Conservation (phyloP, 495 filamentous ascomycete species). For the Penicillium cataractarum region DNA sequence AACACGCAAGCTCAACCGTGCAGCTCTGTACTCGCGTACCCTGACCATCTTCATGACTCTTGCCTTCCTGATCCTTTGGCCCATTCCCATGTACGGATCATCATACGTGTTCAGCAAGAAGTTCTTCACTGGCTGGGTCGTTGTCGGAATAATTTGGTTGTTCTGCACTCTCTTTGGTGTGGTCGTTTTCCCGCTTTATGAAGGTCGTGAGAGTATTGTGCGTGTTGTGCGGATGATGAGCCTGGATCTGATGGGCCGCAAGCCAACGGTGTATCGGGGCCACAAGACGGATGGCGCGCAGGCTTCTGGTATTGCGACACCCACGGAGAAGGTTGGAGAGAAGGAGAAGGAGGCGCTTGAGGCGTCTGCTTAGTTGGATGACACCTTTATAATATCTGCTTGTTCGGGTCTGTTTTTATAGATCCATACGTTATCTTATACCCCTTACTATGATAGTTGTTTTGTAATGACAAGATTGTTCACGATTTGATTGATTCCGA, state of each 20-base stretch:
- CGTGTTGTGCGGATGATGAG: conserved; percentile 68
- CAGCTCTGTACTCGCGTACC: conserved; percentile 77
- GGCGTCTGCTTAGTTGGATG: conserved; percentile 14
- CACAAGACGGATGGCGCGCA: conserved; percentile 27
- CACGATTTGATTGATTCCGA: neutral
- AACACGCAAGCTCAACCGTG: conserved; percentile 66
- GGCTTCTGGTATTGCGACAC: conserved; percentile 38
- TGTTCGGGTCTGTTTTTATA: neutral
- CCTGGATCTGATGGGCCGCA: conserved; percentile 69
- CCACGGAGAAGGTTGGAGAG: conserved; percentile 32
- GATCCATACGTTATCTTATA: conserved; percentile 16
- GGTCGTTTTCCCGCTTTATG: conserved; percentile 80
- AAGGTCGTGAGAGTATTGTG: conserved; percentile 71
- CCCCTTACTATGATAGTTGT: conserved; percentile 12
- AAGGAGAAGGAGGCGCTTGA: conserved; percentile 30
- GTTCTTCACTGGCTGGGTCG: conserved; percentile 93
- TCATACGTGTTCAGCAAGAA: conserved; percentile 86
- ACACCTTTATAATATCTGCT: conserved; percentile 7
- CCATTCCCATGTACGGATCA: conserved; percentile 89
- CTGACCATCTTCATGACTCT: conserved; percentile 78
- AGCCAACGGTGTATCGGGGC: conserved; percentile 34
- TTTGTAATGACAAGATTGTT: neutral
- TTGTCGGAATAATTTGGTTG: conserved; percentile 85
- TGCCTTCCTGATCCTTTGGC: conserved; percentile 83
- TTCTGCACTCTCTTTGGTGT: conserved; percentile 75